Conservation (phyloP, 345 rosid species). For the Eucalyptus regnans region DNA sequence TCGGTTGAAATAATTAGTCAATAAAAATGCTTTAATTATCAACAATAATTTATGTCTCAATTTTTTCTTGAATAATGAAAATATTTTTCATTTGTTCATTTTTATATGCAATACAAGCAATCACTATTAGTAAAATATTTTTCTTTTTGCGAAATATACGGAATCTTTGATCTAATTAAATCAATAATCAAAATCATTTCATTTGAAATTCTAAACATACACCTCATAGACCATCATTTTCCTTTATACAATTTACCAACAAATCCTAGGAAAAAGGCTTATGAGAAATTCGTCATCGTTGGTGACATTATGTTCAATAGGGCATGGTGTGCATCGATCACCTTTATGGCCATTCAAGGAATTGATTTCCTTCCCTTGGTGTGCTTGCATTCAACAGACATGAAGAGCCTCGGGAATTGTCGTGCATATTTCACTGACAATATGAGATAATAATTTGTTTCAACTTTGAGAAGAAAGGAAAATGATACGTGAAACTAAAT, state of each 20-base stretch:
- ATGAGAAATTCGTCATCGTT: no score
- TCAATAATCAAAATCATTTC: no score
- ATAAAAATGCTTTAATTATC: no score
- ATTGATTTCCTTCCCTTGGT: neutral
- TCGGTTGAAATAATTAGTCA: no score
- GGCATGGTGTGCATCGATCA: neutral
- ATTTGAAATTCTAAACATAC: neutral
- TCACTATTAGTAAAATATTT: no score
- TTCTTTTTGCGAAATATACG: fast-evolving
- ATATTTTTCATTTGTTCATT: no score
- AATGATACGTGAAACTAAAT: neutral
- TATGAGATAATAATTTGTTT: neutral
- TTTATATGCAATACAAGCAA: no score
- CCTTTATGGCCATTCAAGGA: neutral
- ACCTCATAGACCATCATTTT: neutral
- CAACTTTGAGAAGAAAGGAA: neutral
- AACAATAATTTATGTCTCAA: no score
- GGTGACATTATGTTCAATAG: neutral
- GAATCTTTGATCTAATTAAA: no score
- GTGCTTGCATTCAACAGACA: neutral
- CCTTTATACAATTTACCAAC: neutral
- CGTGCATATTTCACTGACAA: neutral
- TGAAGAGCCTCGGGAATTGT: neutral
- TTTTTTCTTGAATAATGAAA: no score
- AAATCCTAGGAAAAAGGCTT: no score